Evolutionary conservation across 257 asterid genomes (phyloP), one percentile per base, ranked within the genome.

Genomic region (Echites panduratus): DNA sequence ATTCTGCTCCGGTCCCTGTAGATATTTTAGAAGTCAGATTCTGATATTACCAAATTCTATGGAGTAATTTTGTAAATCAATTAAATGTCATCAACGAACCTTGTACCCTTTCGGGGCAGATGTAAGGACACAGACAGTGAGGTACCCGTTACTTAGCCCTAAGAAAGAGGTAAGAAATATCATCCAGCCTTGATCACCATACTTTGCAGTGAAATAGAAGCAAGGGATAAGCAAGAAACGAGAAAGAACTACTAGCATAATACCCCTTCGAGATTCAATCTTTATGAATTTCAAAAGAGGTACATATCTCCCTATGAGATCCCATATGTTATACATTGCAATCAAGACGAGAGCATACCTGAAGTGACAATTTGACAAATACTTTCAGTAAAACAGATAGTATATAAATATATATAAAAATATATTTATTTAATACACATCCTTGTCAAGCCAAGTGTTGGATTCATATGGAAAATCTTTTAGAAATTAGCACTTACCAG

Each of bases 121-220:
- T 16, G 84, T 86, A 11, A 84, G 79, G 57, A 80, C 82, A 57
- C 88, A 86, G 9, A 86, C 85, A 9, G 88, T 82, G 5, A 82
- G 84, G 43, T 86, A 80, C 0, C 85, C 88, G 11, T 84, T 78
- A 35, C 57, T 84, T 22, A 84, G 56, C 17, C 88, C 88, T 73
- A 86, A 65, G 40, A 76, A 43, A 13, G 88, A 82, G 2, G 82
- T 70, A 4, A 86, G 76, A 40, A 84, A 5, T 69, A 82, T 82
- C 87, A 82, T 86, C 85, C 85, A 80, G 4, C 90, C 88, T 41
- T 84, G 87, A 24, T 82, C 87, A 53, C 83, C 85, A 52, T 82
- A 74, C 44, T 82, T 80, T 12, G 86, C 85, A 0, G 83, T 77
- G 68, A 83, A 85, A 69, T 85, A 85, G 77, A 85, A 85, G 12